A percentile compares a stretch with the other conserved stretches of the same genome.
Conservation (phyloP, 768 basidiomycete species). For the Suillus hirtellus region DNA sequence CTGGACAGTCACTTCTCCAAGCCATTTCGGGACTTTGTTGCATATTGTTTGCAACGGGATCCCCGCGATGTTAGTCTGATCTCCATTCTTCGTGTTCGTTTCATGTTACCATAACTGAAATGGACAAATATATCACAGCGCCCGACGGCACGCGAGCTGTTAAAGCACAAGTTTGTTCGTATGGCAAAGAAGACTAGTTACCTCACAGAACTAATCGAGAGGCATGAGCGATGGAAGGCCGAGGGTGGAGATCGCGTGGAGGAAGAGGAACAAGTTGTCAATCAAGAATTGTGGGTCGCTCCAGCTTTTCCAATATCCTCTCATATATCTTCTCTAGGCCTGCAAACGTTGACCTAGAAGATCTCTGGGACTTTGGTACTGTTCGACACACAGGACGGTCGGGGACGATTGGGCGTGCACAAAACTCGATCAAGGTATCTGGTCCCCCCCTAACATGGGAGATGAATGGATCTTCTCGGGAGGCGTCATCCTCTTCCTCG, state of each 20-base stretch:
- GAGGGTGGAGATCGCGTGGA: conserved; percentile 80
- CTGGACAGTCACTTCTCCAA: conserved; percentile 92
- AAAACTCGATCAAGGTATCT: conserved; percentile 54
- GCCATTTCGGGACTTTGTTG: conserved; percentile 91
- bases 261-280: conserved; percentile 64
- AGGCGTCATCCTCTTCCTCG: conserved; percentile 38
- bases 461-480: conserved; percentile 56
- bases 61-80: conserved; percentile 73
- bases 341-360: conserved; percentile 63
- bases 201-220: conserved; percentile 92
- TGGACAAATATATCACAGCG: conserved; percentile 52
- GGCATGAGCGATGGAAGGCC: conserved; percentile 90
- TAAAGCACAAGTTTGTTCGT: conserved; percentile 95
- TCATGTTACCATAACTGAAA: conserved; percentile 10
- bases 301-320: conserved; percentile 9
- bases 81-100: not conserved
- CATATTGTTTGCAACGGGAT: conserved; percentile 91
- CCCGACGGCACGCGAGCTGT: conserved; percentile 89
- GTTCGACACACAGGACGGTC: conserved; percentile 70
- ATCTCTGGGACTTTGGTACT: conserved; percentile 98
- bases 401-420: conserved; percentile 67
- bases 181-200: conserved; percentile 95
- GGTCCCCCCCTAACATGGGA: conserved; percentile 82
- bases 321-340: conserved; percentile 39
- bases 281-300: conserved; percentile 61